These are phyloP conservation scores for Choanephora cucurbitarum DNA, from an alignment of 371 early-diverging fungal species.

Conservation along the genomic window DNA sequence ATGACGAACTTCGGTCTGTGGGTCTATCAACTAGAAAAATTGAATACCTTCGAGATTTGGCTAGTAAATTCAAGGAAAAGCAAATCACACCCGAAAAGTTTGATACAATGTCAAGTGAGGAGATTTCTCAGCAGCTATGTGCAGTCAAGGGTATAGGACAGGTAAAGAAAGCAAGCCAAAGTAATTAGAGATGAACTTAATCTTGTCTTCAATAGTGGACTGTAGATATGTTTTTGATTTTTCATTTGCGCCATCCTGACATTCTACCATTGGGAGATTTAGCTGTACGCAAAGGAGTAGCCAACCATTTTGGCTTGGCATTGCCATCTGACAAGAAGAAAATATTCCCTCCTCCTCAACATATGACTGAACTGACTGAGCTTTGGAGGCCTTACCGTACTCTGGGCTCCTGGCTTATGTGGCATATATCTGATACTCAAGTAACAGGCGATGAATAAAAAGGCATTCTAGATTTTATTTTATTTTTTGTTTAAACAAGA, in stretches of 20 bases:
- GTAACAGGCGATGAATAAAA: constrained; percentile 4
- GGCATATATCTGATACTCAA: constrained; percentile 40
- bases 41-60: constrained; percentile 51
- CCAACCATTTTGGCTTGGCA: constrained; percentile 32
- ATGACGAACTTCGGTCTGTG: constrained; percentile 35
- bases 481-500: neutral
- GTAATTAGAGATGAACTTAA: neutral
- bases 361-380: constrained; percentile 49
- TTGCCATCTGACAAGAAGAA: constrained; percentile 12
- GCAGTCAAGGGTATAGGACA: constrained; percentile 60
- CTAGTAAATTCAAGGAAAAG: constrained; percentile 47
- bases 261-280: constrained; percentile 61
- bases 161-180: constrained; percentile 23
- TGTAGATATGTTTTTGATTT: constrained; percentile 59
- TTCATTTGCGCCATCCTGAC: constrained; percentile 56
- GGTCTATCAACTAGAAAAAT: constrained; percentile 55
- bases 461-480: neutral
- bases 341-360: constrained; percentile 31
- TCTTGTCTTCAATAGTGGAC: constrained; percentile 48
- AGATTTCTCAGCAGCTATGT: constrained; percentile 42
- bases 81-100: constrained; percentile 39
- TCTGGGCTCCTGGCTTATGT: constrained; percentile 56
- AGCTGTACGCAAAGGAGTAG: constrained; percentile 55
- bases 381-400: constrained; percentile 57
- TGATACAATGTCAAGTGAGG: constrained; percentile 42